Evolutionary conservation across 2,329 filamentous ascomycete species (phyloP), one percentile per base, ranked within the genome.

Genomic region (Penicillium rolfsii): DNA sequence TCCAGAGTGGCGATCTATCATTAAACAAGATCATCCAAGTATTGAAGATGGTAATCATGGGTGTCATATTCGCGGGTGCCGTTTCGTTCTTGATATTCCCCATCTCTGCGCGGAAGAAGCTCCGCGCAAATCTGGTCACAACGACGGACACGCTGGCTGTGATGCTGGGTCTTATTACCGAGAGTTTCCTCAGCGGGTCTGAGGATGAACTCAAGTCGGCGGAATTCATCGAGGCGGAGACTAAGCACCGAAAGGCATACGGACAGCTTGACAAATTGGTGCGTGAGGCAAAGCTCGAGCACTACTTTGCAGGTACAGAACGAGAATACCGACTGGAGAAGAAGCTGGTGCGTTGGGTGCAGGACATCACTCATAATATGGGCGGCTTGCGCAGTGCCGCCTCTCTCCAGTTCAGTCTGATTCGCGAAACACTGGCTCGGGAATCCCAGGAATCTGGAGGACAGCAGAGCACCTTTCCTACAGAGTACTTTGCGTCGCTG

Each of bases 301-400:
- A 97, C 71, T 97, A 91, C 71, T 80, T 93, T 2, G 76, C 92
- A 4, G 94, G 94, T 1, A 88, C 86, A 2, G 93, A 97, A 73
- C 84, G 84, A 58, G 85, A 94, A 63, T 96, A 96, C 74, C 83
- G 84, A 40, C 83, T 96, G 3, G 91, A 97, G 70, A 89, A 89
- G 65, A 87, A 85, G 26, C 84, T 98, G 4, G 90, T 94, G 48
- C 89, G 91, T 71, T 94, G 91, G 66, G 86, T 98, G 70, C 91
- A 96, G 74, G 88, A 87, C 50, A 83, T 98, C 30, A 89, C 91
- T 4, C 93, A 97, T 74, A 93, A 92, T 66, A 89, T 97, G 65
- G 93, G 94, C 74, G 95, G 94, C 7, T 80, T 99, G 70, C 86
- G 93, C 66, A 97, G 93, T 80, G 93, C 95, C 36, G 91, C 95